Percentiles rank a stretch among this genome's conserved stretches.
phyloP scores from a whole-genome alignment of 805 yeast genomes.

The Kodamaea hsintzibuensis region DNA sequence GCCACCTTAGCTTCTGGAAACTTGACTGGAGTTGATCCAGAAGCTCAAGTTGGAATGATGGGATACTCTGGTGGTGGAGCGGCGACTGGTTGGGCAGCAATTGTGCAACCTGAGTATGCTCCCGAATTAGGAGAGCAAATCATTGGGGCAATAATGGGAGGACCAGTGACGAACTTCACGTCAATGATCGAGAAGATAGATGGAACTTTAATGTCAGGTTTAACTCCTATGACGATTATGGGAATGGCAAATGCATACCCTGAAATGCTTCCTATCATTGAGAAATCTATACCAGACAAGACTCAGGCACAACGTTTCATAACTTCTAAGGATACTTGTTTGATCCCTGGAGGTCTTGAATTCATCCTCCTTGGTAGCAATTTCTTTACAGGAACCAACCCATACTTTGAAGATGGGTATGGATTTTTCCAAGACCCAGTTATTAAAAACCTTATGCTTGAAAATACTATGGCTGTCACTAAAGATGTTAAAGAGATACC shows the following conservation, averaged over 20 bases:
- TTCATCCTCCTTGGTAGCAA: neutral
- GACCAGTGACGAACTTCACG: conserved; percentile 35
- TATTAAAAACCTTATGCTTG: conserved; percentile 9
- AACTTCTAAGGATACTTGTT: neutral
- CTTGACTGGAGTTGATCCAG: conserved; percentile 20
- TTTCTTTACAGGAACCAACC: conserved; percentile 16
- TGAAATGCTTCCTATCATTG: conserved; percentile 10
- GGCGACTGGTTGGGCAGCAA: conserved; percentile 41
- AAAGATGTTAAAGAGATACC: conserved; percentile 15
- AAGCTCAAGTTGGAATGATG: conserved; percentile 28
- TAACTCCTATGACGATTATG: conserved; percentile 26
- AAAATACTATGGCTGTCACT: conserved; percentile 22
- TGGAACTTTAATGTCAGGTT: conserved; percentile 28
- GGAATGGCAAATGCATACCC: conserved; percentile 37
- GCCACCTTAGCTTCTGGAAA: conserved; percentile 23
- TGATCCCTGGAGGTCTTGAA: neutral
- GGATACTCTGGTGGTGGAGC: conserved; percentile 43
- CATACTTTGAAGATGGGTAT: conserved; percentile 17
- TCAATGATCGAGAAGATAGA: conserved; percentile 23
- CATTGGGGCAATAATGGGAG: conserved; percentile 38
- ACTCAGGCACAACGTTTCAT: conserved; percentile 1
- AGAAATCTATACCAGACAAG: neutral
- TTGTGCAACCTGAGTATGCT: conserved; percentile 37
- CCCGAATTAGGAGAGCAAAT: conserved; percentile 26
- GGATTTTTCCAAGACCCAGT: conserved; percentile 15